Evolutionary conservation across 1,284 basidiomycete species (phyloP).

Genomic region (Gymnopus androsaceus): DNA sequence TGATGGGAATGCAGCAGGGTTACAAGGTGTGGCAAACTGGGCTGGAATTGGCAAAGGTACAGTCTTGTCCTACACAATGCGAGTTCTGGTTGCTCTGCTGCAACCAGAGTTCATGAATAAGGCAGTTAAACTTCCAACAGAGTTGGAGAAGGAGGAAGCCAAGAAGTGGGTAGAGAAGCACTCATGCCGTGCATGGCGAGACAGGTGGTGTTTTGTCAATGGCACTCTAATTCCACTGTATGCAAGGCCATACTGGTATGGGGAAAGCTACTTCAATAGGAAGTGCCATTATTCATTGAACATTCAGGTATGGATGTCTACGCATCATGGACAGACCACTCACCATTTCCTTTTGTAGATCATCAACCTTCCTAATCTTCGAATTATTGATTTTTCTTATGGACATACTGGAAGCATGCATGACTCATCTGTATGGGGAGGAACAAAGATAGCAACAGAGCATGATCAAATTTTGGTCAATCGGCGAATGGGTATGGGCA

Average conservation of each 20-base stretch:
- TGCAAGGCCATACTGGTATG: conserved; percentile 27
- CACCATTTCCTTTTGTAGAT: not conserved
- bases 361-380: conserved; percentile 10
- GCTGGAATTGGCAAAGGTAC: conserved; percentile 18
- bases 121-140: not conserved
- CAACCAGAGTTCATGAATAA: not conserved
- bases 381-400: conserved; percentile 16
- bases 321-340: not conserved
- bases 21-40: conserved; percentile 16
- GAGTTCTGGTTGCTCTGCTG: not conserved
- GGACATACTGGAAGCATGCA: conserved; percentile 35
- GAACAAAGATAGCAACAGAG: conserved; percentile 26
- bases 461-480: conserved; percentile 25
- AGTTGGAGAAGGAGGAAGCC: conserved; percentile 7
- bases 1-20: conserved; percentile 24
- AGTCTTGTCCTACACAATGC: not conserved
- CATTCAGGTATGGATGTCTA: conserved; percentile 26
- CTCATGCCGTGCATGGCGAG: conserved; percentile 26
- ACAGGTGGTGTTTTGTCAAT: conserved; percentile 27
- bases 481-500: conserved; percentile 35
- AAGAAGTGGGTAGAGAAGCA: conserved; percentile 13
- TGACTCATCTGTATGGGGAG: conserved; percentile 33
- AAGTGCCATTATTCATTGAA: conserved; percentile 38
- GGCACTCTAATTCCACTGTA: conserved; percentile 28
- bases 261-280: conserved; percentile 34